phyloP scores from a whole-genome alignment of 2,329 filamentous ascomycete genomes.

The Colletotrichum gigasporum region DNA sequence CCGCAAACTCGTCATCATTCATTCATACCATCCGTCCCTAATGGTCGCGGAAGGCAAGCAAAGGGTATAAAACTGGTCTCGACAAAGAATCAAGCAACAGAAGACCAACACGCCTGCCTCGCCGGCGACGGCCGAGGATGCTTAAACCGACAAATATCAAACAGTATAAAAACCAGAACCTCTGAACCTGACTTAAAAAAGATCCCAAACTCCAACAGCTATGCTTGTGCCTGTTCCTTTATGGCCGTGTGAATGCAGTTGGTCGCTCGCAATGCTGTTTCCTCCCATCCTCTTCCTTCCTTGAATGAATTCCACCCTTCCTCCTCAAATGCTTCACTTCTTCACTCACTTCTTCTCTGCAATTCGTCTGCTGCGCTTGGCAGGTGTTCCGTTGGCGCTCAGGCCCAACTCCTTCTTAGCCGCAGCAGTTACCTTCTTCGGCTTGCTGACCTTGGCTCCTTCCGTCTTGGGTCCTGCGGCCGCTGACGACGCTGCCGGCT shows the following conservation, averaged over 20 bases:
- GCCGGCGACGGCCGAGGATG: not conserved
- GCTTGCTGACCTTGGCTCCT: slow-evolving; percentile 42
- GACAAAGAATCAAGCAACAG: not conserved
- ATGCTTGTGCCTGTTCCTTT: slow-evolving; percentile 1
- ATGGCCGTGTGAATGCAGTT: not conserved
- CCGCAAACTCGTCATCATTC: not conserved
- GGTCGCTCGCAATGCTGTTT: not conserved
- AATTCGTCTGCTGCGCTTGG: slow-evolving; percentile 18
- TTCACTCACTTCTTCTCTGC: not conserved
- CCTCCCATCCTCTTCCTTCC: not conserved
- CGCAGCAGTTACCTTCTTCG: slow-evolving; percentile 24
- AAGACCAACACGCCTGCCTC: not conserved
- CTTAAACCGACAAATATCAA: not conserved
- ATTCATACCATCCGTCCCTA: not conserved
- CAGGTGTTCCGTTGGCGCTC: slow-evolving; percentile 27
- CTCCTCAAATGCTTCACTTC: not conserved
- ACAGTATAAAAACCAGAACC: not conserved
- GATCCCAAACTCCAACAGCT: not conserved
- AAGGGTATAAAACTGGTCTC: not conserved
- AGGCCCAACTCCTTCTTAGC: slow-evolving; percentile 20
- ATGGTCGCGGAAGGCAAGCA: not conserved
- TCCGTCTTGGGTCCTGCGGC: slow-evolving; percentile 37
- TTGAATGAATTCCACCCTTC: not conserved
- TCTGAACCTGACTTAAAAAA: no score
- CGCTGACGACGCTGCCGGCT: not conserved